Base-by-base conservation (phyloP, 192 early-diverging fungal genomes). In the Entomortierella parvispora region DNA sequence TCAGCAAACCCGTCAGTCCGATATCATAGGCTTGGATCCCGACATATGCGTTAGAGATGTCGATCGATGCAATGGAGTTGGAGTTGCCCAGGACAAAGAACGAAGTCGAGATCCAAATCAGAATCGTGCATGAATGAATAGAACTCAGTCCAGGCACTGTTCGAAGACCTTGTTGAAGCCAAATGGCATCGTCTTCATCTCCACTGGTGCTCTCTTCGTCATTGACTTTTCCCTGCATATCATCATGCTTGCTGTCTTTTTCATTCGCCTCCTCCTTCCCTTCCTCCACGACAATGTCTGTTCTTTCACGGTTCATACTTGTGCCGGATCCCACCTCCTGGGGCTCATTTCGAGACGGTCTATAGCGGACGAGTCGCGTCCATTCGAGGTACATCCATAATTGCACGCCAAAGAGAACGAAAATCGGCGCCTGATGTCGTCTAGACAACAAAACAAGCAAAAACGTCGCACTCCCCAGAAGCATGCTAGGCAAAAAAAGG, bases 31-130 rank as follows among this genome's bases (percentile, higher is more conserved):
- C 81, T 44, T 87, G 82, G 31, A 94, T 87, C 4, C 92, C 92
- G 4, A 88, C 85, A 61, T 94, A 94, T 2, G 91, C 87, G 53
- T 90, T 90, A 62, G 91, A 89, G 22, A 94, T 79, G 50, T 94
- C 92, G n/a, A 92, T 80, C 11, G 91, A 90, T 1, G 92, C 89
- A 22, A 94, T 88, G 5, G 91, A 90, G 65, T 94, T 94, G 0
- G 90, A 90, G 74, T 92, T 91, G 20, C 91, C 92, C 29, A 89
- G 83, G 7, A 83, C 49, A 56, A 89, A 94, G 44, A 94, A 94
- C 18, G 91, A 86, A 2, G 82, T 74, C 11, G 89, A 79, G 20
- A 77, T 83, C 47, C 88, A 71, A 25, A 70, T 72, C 50, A 87
- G 62, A 6, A 87, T 26, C 0, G 72, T 71, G 51, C 71, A 82